Evolutionary conservation across 306 rosid species (phyloP), one percentile per base, ranked within the genome.

Genomic region (Pueraria montana): DNA sequence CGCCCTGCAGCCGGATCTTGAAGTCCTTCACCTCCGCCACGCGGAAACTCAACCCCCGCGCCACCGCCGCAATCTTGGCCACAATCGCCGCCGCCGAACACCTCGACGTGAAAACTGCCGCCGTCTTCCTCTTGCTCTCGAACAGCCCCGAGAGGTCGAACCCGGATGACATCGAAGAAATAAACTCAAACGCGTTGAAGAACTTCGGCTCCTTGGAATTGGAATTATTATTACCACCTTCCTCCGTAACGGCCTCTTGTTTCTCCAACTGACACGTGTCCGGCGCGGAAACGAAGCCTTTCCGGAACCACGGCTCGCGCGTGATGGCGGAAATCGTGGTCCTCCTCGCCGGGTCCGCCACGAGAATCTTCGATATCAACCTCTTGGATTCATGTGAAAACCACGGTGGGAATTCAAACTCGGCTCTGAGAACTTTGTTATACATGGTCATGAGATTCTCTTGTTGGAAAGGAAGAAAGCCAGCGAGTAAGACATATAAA

Each of bases 91-190:
- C 2, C 0, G 88, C 95, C 0, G 93, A 50, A 77, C 83, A 80
- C 83, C 72, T 86, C 0, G 98, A 94, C 14, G 98, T 92, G 90
- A 94, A 94, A 66, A 90, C 66, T 20, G 93, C 79, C 26, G 86
- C 93, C 2, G 80, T 72, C 82, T 77, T 90, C 81, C 80, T 72
- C 82, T 89, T 81, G 14, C 69, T 79, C 89, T 92, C 93, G 75
- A 94, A 92, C 85, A 94, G 83, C 13, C 88, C 92, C 13, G 98
- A 91, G 27, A 94, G 83, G 50, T 94, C 94, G 49, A 94, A 92
- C 10, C 97, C 98, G 2, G 94, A 89, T 0, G 97, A 90, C 98
- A 94, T 94, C 1, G 97, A 84, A 2, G 98, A 87, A 4, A 94
- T 90, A 7, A 94, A 84, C 76, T 94, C 91, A 48, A 92, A 94